Evolutionary conservation across 345 rosid species (phyloP).

Genomic region (Brassica incana): DNA sequence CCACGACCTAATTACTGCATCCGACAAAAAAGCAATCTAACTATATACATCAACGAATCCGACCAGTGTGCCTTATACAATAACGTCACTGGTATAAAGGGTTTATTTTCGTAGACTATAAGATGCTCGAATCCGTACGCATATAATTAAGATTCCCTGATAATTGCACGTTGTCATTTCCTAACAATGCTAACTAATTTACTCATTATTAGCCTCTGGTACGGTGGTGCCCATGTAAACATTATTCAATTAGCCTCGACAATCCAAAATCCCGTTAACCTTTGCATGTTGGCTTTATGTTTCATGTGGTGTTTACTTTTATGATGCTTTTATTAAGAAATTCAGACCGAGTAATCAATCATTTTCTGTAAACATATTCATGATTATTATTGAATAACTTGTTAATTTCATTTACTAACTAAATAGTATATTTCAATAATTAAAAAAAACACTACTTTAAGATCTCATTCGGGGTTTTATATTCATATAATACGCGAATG

Average conservation of each 20-base stretch:
- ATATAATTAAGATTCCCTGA: conserved; percentile 14
- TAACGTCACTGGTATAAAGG: neutral
- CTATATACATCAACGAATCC: neutral
- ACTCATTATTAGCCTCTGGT: neutral
- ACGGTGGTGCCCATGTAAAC: conserved; percentile 2
- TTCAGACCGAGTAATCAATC: neutral
- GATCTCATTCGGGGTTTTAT: neutral
- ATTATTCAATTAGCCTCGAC: neutral
- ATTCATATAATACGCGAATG: neutral
- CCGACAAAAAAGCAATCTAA: neutral
- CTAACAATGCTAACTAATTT: neutral
- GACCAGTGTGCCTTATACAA: conserved; percentile 17
- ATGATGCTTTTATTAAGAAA: neutral
- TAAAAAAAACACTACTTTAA: neutral
- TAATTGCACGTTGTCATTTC: conserved; percentile 12
- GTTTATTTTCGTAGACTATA: neutral
- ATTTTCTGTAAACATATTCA: neutral
- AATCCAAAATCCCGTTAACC: neutral
- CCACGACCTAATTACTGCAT: neutral
- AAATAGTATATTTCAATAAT: neutral
- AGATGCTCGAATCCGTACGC: conserved; percentile 19
- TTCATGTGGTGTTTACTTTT: neutral
- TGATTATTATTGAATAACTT: neutral
- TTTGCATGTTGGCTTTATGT: conserved; percentile 15
- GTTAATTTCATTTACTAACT: neutral